Evolutionary conservation across 345 rosid species (phyloP), one percentile per base, ranked within the genome.

Genomic region (Lepidium africanum): DNA sequence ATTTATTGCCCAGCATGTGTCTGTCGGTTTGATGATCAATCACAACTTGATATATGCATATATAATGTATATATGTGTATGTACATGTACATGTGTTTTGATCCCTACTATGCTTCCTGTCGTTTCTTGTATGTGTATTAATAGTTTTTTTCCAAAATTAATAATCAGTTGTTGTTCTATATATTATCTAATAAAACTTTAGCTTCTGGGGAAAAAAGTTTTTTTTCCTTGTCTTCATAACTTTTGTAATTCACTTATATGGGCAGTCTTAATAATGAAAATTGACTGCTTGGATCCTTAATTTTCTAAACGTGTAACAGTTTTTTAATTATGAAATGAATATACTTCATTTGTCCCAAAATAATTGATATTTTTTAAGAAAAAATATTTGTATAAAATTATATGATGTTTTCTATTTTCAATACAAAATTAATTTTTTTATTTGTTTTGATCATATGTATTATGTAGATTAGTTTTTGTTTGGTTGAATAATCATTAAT

Each of bases 1-100:
- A 68, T 75, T 75, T 68, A 68, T 75, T 75, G 74, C 74, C 59
- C 65, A 61, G 40, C 78, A 75, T 75, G 78, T 75, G 63, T 75
- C 47, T 68, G 74, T 69, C 70, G 63, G 78, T 47, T 62, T 40
- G 65, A 68, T 75, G 69, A 75, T 75, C 73, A 69, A 23, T 61
- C 74, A 68, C 64, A 12, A 19, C 33, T 68, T 53, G 43, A 67
- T 67, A 37, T 53, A 53, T 27, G 45, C 41, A 41, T 39, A 39
- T 48, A 55, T 23, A 52, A 21, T 62, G 3, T 63, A 46, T 63
- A 15, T 73, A 53, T 14, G 33, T 59, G 58, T 46, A 37, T 54
- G 70, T 72, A 27, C 35, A 54, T 40, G 41, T 16, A 16, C 73
- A 74, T 74, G 73, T 67, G 68, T 74, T 60, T 59, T 74, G 72